A percentile compares a stretch with the other conserved stretches of the same genome.
These are phyloP conservation scores for Lactarius hatsudake DNA, from an alignment of 768 basidiomycete species.

Conservation along the genomic window DNA sequence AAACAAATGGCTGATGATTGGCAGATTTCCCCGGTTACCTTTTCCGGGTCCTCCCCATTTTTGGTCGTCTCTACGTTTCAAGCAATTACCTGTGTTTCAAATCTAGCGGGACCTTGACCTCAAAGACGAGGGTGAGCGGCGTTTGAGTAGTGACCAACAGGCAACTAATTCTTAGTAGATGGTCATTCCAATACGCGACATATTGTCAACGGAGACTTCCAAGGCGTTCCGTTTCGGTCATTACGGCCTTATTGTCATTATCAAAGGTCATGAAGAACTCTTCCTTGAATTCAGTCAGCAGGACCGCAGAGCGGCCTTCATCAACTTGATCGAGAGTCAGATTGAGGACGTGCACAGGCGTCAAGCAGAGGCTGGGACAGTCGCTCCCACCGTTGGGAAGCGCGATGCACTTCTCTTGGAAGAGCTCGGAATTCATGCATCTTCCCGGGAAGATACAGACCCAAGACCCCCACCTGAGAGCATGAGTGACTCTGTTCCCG, in stretches of 20 bases:
- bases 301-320: conserved; percentile 77
- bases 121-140: conserved; percentile 72
- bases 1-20: conserved; percentile 19
- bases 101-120: conserved; percentile 74
- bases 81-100: conserved; percentile 93
- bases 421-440: conserved; percentile 64
- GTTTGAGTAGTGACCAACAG: neutral
- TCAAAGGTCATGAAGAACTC: conserved; percentile 95
- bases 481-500: conserved; percentile 46
- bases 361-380: conserved; percentile 43
- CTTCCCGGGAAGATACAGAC: conserved; percentile 40
- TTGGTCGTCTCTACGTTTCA: conserved; percentile 87
- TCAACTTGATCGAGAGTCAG: conserved; percentile 70
- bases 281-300: conserved; percentile 92
- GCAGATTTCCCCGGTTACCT: conserved; percentile 90
- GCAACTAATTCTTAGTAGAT: conserved; percentile 53
- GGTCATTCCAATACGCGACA: conserved; percentile 89
- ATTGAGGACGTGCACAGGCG: conserved; percentile 68
- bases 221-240: conserved; percentile 89
- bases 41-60: conserved; percentile 85
- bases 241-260: conserved; percentile 82
- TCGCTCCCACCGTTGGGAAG: conserved; percentile 49
- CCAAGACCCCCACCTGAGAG: conserved; percentile 50
- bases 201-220: conserved; percentile 78
- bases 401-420: conserved; percentile 79